These are phyloP conservation scores for Chloris gayana DNA, from an alignment of 176 grass and related monocot species.

Conservation along the genomic window DNA sequence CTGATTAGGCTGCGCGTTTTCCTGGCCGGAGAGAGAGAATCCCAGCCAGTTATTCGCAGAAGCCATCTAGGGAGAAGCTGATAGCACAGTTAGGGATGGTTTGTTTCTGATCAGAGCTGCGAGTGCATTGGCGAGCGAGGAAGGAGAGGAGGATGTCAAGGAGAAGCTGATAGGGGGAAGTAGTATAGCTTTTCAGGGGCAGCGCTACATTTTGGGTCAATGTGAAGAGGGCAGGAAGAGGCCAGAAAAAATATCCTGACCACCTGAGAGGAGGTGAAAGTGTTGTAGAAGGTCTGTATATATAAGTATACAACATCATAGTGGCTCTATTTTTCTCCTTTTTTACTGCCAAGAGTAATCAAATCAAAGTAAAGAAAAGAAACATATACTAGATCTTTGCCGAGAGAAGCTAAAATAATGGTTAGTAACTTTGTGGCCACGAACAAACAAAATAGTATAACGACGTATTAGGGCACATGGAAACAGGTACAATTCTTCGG, in stretches of 20 bases:
- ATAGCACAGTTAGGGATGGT: constrained; percentile 29
- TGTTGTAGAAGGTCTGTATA: constrained; percentile 40
- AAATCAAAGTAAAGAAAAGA: not conserved
- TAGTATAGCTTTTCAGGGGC: constrained; percentile 34
- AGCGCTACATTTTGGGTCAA: constrained; percentile 55
- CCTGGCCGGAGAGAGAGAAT: constrained; percentile 73
- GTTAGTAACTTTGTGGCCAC: not conserved
- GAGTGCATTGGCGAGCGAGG: constrained; percentile 36
- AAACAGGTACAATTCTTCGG: not conserved
- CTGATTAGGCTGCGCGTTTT: constrained; percentile 55
- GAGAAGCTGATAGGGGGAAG: constrained; percentile 27
- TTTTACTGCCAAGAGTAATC: constrained; percentile 1
- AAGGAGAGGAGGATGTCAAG: constrained; percentile 9
- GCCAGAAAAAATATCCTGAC: constrained; percentile 53
- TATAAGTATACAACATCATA: constrained; percentile 33
- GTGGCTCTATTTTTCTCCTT: not conserved
- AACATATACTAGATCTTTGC: not conserved
- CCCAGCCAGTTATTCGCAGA: constrained; percentile 76
- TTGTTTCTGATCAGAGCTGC: constrained; percentile 35
- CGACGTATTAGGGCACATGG: not conserved
- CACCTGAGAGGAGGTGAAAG: constrained; percentile 45
- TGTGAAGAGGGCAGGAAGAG: constrained; percentile 45
- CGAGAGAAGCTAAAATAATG: not conserved
- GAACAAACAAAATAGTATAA: not conserved
- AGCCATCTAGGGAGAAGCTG: constrained; percentile 42